Conservation (phyloP, 2,329 filamentous ascomycete genomes). For the Talaromyces sp. region DNA sequence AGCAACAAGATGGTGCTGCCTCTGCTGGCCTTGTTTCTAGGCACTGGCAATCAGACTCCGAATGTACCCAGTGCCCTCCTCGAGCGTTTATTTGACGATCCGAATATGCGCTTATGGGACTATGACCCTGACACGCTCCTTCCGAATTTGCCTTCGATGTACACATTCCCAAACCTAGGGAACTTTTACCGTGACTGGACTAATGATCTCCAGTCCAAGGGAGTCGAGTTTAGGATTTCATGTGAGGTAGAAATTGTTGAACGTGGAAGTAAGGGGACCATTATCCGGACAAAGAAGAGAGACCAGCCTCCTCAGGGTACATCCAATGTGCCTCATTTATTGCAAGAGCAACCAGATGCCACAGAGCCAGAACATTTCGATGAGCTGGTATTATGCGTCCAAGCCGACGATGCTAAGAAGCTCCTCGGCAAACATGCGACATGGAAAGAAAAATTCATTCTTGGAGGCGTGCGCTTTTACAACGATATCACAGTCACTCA, state of each 20-base stretch:
- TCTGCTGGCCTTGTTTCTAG: constrained; percentile 66
- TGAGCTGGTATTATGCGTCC: constrained; percentile 53
- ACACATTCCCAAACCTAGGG: constrained; percentile 56
- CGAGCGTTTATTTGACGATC: constrained; percentile 53
- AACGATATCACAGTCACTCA: constrained; percentile 60
- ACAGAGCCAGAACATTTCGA: constrained; percentile 44
- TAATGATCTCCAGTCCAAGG: constrained; percentile 44
- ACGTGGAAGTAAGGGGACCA: neutral
- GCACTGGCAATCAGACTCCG: constrained; percentile 68
- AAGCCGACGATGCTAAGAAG: constrained; percentile 50
- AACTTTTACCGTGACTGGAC: constrained; percentile 54
- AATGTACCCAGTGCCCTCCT: constrained; percentile 65
- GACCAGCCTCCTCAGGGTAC: neutral
- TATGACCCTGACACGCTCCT: constrained; percentile 52
- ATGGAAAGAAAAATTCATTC: constrained; percentile 59
- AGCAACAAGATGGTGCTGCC: constrained; percentile 65
- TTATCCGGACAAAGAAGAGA: neutral
- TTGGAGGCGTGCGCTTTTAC: constrained; percentile 63
- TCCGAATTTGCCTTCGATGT: constrained; percentile 51
- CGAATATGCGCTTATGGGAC: constrained; percentile 55
- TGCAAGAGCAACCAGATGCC: neutral
- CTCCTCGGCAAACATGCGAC: constrained; percentile 48
- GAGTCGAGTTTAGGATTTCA: constrained; percentile 49
- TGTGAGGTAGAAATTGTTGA: constrained; percentile 5
- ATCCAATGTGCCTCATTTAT: constrained; percentile 3